These are phyloP conservation scores for Silene vulgaris DNA, from an alignment of 179 eudicot species.

Conservation along the genomic window DNA sequence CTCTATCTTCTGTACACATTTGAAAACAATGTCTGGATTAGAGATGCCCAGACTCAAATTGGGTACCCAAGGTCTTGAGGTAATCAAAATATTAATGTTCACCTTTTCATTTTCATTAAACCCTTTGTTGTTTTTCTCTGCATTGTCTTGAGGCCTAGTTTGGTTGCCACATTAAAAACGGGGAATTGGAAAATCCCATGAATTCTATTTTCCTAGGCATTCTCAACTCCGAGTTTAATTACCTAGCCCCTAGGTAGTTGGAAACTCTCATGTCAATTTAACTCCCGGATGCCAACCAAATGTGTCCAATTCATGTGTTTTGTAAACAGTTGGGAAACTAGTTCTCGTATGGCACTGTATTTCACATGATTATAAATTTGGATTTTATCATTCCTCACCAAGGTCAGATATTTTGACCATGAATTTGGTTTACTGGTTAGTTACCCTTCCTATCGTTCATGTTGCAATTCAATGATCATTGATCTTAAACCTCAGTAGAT, in stretches of 20 bases:
- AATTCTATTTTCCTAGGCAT: background rate
- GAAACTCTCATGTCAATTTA: no score
- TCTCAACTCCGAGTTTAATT: no score
- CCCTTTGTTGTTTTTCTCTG: background rate
- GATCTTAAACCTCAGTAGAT: no score
- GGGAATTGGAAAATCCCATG: no score
- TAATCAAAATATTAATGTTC: conserved; percentile 1
- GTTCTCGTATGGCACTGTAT: no score
- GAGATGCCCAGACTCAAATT: conserved; percentile 41
- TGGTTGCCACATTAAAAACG: no score
- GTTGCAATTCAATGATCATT: no score
- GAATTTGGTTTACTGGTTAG: background rate
- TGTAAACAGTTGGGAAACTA: no score
- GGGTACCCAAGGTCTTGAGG: conserved; percentile 54
- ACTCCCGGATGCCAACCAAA: no score
- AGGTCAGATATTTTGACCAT: background rate
- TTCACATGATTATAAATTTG: background rate
- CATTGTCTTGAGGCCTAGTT: background rate
- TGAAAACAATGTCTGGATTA: background rate
- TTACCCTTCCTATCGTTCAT: background rate
- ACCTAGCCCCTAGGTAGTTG: no score
- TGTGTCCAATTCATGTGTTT: no score
- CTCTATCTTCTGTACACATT: background rate
- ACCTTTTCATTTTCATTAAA: background rate
- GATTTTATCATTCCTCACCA: background rate